Evolutionary conservation across 129 eudicot species (phyloP), one percentile per base, ranked within the genome.

Genomic region (Deinandra increscens): DNA sequence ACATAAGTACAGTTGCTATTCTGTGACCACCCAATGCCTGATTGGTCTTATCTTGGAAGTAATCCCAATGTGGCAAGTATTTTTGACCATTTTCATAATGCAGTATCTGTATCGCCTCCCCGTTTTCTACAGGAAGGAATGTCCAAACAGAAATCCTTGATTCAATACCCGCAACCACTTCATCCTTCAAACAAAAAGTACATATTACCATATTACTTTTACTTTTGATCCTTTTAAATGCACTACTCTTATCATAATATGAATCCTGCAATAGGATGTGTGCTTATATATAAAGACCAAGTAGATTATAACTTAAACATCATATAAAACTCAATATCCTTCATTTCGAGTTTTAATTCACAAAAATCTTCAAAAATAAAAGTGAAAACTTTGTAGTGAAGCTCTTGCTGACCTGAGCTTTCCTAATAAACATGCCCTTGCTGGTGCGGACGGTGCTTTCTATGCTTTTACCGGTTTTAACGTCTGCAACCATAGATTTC

Each of bases 401-500:
- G 68, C 59, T 45, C 8, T 55, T 18, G 64, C 88, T 46, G 53
- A 87, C 97, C 97, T 91, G 90, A 42, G 75, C 73, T 77, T 86
- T 86, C 49, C 14, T 55, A n/a, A 88, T 86, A 81, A 91, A 91
- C 97, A 84, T 88, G 80, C 97, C 97, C 3, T 91, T 84, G 81
- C 97, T 91, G 12, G 97, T 91, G 38, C 97, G 84, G 39, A 86
- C 88, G 42, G 75, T 84, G 62, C 96, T 91, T 65, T 82, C 88
- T 45, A 84, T 53, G 69, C 96, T 91, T 87, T 91, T 86, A 50
- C 97, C 97, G 0, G 96, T 78, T 26, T 82, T 87, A 81, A 71
- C 71, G 70, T 91, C 97, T 8, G 96, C 87, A 56, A 91, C 97
- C 97, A 91, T 91, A 51, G 97, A 91, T 68, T 91, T 91, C 73